These are phyloP conservation scores for Sophora flavescens DNA, from an alignment of 306 rosid genomes.

Conservation along the genomic window DNA sequence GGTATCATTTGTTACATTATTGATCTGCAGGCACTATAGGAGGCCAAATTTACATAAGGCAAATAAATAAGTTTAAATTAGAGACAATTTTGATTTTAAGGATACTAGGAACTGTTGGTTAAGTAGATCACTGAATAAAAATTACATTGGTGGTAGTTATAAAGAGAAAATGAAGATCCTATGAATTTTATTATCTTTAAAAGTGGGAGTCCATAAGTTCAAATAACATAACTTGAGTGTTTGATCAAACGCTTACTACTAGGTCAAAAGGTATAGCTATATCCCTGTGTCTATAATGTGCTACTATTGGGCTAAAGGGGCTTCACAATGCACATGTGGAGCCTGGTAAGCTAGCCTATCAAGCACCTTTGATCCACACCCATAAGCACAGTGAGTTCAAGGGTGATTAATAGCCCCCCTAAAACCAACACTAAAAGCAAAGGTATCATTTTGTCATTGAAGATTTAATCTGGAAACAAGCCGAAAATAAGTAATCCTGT, in stretches of 20 bases:
- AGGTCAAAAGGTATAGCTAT: background rate
- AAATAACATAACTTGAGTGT: background rate
- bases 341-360: background rate
- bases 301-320: background rate
- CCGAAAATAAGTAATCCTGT: conserved; percentile 19
- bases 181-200: background rate
- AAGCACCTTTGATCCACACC: background rate
- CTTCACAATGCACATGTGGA: background rate
- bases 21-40: background rate
- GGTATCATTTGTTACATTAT: background rate
- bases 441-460: background rate
- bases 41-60: background rate
- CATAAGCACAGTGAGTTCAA: background rate
- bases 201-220: conserved; percentile 3
- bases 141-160: conserved; percentile 22
- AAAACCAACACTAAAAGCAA: background rate
- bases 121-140: conserved; percentile 12
- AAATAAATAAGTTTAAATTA: conserved; percentile 6
- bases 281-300: background rate
- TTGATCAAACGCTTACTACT: background rate
- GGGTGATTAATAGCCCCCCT: background rate
- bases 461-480: conserved; percentile 26
- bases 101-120: background rate
- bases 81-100: conserved; percentile 14
- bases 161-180: background rate